Conservation (phyloP, 805 yeast genomes). For the Metschnikowia bowlesiae region DNA sequence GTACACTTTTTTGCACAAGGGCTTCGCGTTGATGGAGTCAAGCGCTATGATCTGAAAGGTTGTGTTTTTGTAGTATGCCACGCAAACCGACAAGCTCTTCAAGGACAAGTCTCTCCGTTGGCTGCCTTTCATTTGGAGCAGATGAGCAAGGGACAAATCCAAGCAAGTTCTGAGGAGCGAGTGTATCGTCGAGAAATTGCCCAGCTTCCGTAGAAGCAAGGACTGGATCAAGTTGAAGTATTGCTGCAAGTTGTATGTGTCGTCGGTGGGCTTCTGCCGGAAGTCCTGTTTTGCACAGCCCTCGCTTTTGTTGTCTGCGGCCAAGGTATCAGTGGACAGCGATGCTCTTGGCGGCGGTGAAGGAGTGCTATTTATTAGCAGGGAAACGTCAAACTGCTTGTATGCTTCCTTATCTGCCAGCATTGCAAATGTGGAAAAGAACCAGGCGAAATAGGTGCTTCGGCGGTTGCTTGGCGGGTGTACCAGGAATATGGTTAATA, state of each 20-base stretch:
- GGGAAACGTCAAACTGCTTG: slow-evolving; percentile 2
- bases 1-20: neutral
- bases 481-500: neutral
- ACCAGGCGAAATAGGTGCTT: neutral
- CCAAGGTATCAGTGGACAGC: neutral
- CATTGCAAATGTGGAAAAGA: neutral
- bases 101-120: slow-evolving; percentile 25
- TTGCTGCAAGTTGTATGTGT: neutral
- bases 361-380: neutral
- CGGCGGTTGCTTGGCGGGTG: neutral
- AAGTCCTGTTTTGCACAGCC: neutral
- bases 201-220: neutral
- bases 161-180: slow-evolving; percentile 21
- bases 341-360: neutral
- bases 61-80: neutral
- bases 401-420: neutral
- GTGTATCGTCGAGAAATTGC: slow-evolving; percentile 16
- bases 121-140: slow-evolving; percentile 17
- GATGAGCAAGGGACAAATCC: slow-evolving; percentile 24
- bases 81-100: slow-evolving; percentile 14
- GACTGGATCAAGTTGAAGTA: neutral
- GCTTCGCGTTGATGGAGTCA: neutral
- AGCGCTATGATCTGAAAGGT: neutral
- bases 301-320: neutral
- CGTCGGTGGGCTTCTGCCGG: neutral